Base-by-base conservation (phyloP, 2,329 filamentous ascomycete genomes). In the Cladobotryum protrusum region DNA sequence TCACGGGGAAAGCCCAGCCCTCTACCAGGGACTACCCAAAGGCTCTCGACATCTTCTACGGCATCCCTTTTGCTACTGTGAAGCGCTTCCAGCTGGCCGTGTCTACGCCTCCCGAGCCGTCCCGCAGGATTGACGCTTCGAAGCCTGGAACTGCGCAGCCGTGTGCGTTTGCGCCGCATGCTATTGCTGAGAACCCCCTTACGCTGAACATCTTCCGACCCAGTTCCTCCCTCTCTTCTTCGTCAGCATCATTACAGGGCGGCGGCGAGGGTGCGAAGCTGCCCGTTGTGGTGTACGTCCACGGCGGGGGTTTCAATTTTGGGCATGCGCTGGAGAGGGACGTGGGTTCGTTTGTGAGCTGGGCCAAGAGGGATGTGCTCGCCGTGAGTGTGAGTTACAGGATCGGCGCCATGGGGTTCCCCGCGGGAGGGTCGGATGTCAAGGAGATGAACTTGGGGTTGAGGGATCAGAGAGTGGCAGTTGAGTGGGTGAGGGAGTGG, bases 391-490 rank as follows among this genome's bases (percentile, higher is more conserved):
- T 84, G 61, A 80, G 78, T 64, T 82, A 87, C 64, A 75, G 85
- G 9, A 73, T 87, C 44, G 81, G 82, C 2, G 77, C 80, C 5
- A 72, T 89, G 59, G 87, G 87, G 0, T 89, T 92, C 65, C 65
- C 88, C 24, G 76, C 79, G 9, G 73, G 78, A 29, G 24, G 33
- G 37, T 68, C 72, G 19, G 73, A 73, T 37, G 75, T 75, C 46
- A 82, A 79, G 0, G 56, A 78, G 36, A 67, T 84, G 47, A 89
- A 89, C 57, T 64, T 84, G 17, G 85, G 85, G 1, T 66, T 87
- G 52, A 72, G 74, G 55, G 84, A 87, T 59, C 82, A 86, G 64
- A 72, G 76, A 52, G 59, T 76, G 13, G 70, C 79, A 12, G 68
- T 86, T 18, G 65, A 72, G 49, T 87, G 83, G 83, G 75, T 86